These are phyloP conservation scores for Zygosaccharomyces bisporus DNA, from an alignment of 805 yeast species.

Conservation along the genomic window DNA sequence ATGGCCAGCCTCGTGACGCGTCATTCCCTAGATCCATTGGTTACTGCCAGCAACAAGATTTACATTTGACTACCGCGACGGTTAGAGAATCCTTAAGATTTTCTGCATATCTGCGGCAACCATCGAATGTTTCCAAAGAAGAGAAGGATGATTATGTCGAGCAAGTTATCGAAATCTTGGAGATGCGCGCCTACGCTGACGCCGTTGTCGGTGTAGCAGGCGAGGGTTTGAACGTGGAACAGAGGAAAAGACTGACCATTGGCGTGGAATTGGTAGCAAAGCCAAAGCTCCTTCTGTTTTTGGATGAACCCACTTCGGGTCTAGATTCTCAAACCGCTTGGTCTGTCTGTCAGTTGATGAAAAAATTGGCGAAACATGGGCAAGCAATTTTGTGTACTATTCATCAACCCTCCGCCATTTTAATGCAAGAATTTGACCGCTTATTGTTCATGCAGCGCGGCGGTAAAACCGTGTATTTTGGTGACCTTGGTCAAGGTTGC, in stretches of 20 bases:
- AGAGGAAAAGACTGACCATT: conserved; percentile 58
- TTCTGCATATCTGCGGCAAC: conserved; percentile 67
- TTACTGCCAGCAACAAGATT: conserved; percentile 74
- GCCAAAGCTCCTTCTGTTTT: conserved; percentile 55
- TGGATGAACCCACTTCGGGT: conserved; percentile 70
- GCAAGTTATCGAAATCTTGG: conserved; percentile 56
- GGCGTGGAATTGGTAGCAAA: conserved; percentile 67
- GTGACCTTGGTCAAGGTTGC: conserved; percentile 60
- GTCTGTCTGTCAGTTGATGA: conserved; percentile 59
- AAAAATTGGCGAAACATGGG: conserved; percentile 55
- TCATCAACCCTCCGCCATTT: conserved; percentile 81
- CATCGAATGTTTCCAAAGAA: conserved; percentile 43
- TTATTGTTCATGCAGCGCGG: conserved; percentile 65
- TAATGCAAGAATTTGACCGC: conserved; percentile 75
- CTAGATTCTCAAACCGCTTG: conserved; percentile 66
- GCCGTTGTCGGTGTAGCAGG: conserved; percentile 75
- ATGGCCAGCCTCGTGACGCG: conserved; percentile 56
- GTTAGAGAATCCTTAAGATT: conserved; percentile 70
- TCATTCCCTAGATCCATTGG: conserved; percentile 64
- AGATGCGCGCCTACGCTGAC: conserved; percentile 62
- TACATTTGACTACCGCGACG: conserved; percentile 61
- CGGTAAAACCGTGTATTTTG: conserved; percentile 73
- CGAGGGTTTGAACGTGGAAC: conserved; percentile 63
- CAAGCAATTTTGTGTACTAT: conserved; percentile 71
- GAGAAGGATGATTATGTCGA: conserved; percentile 68